Base-by-base conservation (phyloP, 2,329 filamentous ascomycete genomes). In the Diaporthe eres region DNA sequence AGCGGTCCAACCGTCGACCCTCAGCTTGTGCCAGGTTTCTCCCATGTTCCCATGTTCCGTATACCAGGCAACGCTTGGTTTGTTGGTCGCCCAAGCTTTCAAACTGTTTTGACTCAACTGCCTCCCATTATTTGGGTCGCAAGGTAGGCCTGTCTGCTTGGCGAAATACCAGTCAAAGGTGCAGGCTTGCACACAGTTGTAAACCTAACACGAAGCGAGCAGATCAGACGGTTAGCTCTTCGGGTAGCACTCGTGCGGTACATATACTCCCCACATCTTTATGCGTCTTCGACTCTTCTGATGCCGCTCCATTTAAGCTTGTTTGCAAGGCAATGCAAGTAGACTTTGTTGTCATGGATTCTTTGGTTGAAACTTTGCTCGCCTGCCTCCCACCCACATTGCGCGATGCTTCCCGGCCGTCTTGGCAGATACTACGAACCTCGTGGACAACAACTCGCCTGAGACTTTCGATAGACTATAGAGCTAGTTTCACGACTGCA, bases 401-500 rank as follows among this genome's bases (percentile, higher is more conserved):
- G 12, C 47, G 39, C 37, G 22, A 13, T 42, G 31, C 47, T 39
- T 39, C 15, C 47, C 34, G 12, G 31, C 22, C 34, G 47, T 39
- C 31, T 28, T 68, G 44, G 31, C 44, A 51, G 31, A 51, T 68
- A 28, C n/a, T 28, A 13, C 49, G 17, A 19, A 12, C 39, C 12
- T 22, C 19, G n/a, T 19, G 12, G 47, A n/a, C 31, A n/a, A 6
- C 17, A 25, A 28, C 34, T 9, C 31, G 10, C 37, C 58, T 44
- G 37, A 22, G 34, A 28, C 13, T 28, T 37, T 42, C 34, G n/a
- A 25, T 12, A 68, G 34, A 42, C 65, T 55, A 13, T 37, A 1
- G n/a, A 28, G 47, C 49, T 70, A 28, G 47, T 70, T 42, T 70
- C 47, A 55, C n/a, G 34, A 39, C 34, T 70, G 49, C 49, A 22